phyloP scores from a whole-genome alignment of 1,139 yeast genomes.

The Suhomyces anneliseae region DNA sequence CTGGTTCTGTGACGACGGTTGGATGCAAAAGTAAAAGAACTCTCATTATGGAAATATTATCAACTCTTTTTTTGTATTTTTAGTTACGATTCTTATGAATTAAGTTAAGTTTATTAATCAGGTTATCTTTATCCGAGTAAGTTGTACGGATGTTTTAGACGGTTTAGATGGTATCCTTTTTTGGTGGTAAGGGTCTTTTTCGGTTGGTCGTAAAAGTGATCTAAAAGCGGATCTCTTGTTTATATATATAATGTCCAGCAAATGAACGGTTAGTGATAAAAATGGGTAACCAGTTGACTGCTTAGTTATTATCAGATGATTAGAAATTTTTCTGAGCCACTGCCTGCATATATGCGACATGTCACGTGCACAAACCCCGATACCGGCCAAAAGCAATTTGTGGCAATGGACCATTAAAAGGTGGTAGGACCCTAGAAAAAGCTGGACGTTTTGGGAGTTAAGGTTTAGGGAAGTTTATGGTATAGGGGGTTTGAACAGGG shows the following conservation, averaged over 20 bases:
- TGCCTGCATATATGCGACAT: background rate
- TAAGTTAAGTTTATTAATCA: too few species aligned
- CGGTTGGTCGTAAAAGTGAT: too few species aligned
- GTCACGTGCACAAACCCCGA: slow-evolving; percentile 5
- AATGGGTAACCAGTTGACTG: background rate
- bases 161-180: too few species aligned
- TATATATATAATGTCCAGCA: background rate
- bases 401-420: background rate
- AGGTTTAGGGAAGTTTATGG: too few species aligned
- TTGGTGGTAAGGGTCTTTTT: too few species aligned
- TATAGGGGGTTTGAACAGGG: too few species aligned
- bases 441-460: too few species aligned
- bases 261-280: background rate
- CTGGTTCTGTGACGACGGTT: slow-evolving; percentile 64
- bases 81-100: too few species aligned
- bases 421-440: too few species aligned
- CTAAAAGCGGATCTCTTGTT: too few species aligned
- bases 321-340: slow-evolving; percentile 3
- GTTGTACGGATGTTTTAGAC: too few species aligned
- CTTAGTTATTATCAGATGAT: slow-evolving; percentile 8
- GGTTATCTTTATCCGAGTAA: too few species aligned
- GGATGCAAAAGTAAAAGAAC: slow-evolving; percentile 67
- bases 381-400: slow-evolving; percentile 1
- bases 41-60: slow-evolving; percentile 13
- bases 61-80: background rate